Evolutionary conservation across 306 rosid genomes (phyloP).

Genomic region (Cyclanthera cordifolia): DNA sequence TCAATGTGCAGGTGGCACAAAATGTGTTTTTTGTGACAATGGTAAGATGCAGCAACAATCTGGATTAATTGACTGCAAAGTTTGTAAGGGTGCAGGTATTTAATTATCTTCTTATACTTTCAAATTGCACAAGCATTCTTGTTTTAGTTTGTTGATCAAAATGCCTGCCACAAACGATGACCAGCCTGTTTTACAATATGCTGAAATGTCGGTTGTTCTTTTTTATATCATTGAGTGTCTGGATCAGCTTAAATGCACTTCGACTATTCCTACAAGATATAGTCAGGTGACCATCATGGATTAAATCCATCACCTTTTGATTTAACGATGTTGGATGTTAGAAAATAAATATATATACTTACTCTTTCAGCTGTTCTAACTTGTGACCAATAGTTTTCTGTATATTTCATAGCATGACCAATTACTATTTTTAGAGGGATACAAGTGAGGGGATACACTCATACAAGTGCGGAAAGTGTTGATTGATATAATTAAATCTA

Average conservation of each 20-base stretch:
- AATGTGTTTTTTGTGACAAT: slow-evolving; percentile 66
- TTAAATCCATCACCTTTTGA: too few relatives aligned
- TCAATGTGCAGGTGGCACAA: slow-evolving; percentile 65
- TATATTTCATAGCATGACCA: too few relatives aligned
- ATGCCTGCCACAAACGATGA: background rate
- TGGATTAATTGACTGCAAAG: slow-evolving; percentile 68
- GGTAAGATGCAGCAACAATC: slow-evolving; percentile 83
- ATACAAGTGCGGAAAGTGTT: too few relatives aligned
- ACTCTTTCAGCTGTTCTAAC: background rate
- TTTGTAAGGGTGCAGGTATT: slow-evolving; percentile 96
- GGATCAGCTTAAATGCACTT: too few relatives aligned
- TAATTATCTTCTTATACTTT: background rate
- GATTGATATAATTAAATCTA: too few relatives aligned
- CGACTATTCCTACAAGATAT: too few relatives aligned
- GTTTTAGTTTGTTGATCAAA: background rate
- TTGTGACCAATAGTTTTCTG: too few relatives aligned
- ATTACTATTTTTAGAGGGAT: too few relatives aligned
- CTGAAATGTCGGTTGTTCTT: too few relatives aligned
- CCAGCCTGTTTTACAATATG: background rate
- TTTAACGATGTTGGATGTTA: too few relatives aligned
- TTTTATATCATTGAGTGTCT: background rate
- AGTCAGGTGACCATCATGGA: too few relatives aligned
- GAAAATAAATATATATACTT: background rate
- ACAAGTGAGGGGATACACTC: too few relatives aligned
- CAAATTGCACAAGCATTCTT: background rate